Base-by-base conservation (phyloP, 106 monocot genomes). In the Dendrobium huoshanense region DNA sequence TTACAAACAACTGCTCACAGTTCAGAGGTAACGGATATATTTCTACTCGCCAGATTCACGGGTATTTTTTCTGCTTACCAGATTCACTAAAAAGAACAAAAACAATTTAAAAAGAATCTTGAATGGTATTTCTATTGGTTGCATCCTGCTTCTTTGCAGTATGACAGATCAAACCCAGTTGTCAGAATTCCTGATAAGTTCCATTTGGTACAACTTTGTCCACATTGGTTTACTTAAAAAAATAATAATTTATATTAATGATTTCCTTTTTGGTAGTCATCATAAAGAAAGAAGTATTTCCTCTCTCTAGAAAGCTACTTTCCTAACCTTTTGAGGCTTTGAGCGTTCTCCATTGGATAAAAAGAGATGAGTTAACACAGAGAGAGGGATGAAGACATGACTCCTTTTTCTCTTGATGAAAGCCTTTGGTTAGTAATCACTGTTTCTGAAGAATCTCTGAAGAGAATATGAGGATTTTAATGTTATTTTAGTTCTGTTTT, bases 141-240 rank as follows among this genome's bases (percentile, higher is more conserved):
- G 40, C 73, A 74, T 18, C 8, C 74, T 74, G 41, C 74, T 74
- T 74, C 74, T 18, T 15, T 43, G 42, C 40, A 74, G 40, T 7
- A 4, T 42, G 31, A 74, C 40, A 11, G 42, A 41, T 74, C 16
- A 41, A 74, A 20, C 33, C 18, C 43, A 7, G 40, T 19, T 18
- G 40, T 9, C 40, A 74, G 41, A 43, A 43, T 74, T 74, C 17
- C 43, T 42, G 41, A 74, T 19, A 1, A 19, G 74, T 43, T 74
- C 74, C 43, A 74, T 74, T 43, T 43, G 43, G 41, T 74, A 43
- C 40, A 74, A 18, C 43, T 74, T 43, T 43, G 74, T 74, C 74
- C 74, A 18, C 42, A 74, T 74, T 74, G 20, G 42, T 29, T 43
- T 74, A 16, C 43, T 43, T 43, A 43, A 33, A 31, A 27, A 31